Conservation (phyloP, 164 flowering plant genomes). For the Houttuynia cordata region DNA sequence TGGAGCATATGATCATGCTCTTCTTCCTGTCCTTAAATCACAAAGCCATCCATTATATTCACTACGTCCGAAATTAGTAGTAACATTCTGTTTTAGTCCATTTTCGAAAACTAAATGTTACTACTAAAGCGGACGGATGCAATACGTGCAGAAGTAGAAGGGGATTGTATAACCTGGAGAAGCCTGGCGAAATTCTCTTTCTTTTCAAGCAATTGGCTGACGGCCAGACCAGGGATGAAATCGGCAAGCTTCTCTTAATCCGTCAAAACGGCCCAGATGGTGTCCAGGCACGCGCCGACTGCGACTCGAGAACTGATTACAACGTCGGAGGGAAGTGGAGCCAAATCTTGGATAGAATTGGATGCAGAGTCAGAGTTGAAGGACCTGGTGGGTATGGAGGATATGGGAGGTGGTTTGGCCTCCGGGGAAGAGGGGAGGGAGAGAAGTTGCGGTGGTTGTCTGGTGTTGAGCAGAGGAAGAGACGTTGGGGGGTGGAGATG, state of each 20-base stretch:
- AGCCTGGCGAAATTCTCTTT: constrained; percentile 41
- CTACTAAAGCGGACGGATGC: too few relatives aligned
- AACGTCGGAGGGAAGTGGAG: neutral
- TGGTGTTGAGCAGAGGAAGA: too few relatives aligned
- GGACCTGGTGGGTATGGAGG: neutral
- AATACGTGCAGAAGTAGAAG: too few relatives aligned
- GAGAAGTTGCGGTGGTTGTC: neutral
- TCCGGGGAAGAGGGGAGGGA: neutral
- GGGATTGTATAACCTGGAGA: constrained; percentile 39
- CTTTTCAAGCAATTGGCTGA: constrained; percentile 51
- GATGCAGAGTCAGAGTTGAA: constrained; percentile 1
- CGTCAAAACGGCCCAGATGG: constrained; percentile 55
- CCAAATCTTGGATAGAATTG: neutral
- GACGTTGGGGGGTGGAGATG: too few relatives aligned
- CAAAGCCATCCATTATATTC: too few relatives aligned
- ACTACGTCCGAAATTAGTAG: too few relatives aligned
- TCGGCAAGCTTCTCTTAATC: constrained; percentile 61
- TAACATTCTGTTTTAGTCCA: too few relatives aligned
- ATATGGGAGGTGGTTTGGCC: neutral
- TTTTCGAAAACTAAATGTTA: too few relatives aligned
- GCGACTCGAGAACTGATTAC: constrained; percentile 32
- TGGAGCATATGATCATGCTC: too few relatives aligned
- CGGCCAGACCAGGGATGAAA: constrained; percentile 60
- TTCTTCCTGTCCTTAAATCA: too few relatives aligned
- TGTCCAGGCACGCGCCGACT: constrained; percentile 36